Percentiles rank a stretch among this genome's conserved stretches.
phyloP scores from a whole-genome alignment of 2,329 filamentous ascomycete species.

The Lithohypha guttulata region DNA sequence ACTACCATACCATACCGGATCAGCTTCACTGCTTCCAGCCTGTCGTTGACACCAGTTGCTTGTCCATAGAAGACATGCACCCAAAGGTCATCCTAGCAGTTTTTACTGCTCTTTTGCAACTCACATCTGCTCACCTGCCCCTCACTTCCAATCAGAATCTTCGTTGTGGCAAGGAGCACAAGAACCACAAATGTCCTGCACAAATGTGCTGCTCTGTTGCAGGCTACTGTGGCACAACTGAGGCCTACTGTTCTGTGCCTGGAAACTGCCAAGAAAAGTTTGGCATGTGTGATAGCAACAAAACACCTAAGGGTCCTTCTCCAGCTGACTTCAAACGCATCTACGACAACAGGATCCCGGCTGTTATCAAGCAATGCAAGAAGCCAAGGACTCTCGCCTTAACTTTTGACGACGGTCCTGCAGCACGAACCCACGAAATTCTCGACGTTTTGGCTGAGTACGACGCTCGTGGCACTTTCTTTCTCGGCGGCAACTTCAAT shows the following conservation, averaged over 20 bases:
- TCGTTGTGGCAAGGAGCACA: constrained; percentile 10
- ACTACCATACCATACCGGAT: not conserved
- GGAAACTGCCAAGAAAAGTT: constrained; percentile 16
- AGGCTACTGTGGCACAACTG: constrained; percentile 15
- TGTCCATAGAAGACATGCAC: constrained; percentile 8
- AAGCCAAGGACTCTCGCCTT: constrained; percentile 52
- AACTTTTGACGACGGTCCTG: constrained; percentile 59
- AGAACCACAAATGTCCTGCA: constrained; percentile 5
- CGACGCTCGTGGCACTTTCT: constrained; percentile 57
- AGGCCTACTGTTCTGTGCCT: constrained; percentile 17
- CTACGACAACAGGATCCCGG: constrained; percentile 16
- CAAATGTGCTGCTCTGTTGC: constrained; percentile 15
- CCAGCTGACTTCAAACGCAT: constrained; percentile 10
- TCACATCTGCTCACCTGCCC: not conserved
- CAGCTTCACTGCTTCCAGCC: not conserved
- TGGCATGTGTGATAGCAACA: constrained; percentile 19
- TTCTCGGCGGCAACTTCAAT: constrained; percentile 45
- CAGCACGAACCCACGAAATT: constrained; percentile 49
- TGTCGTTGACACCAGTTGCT: not conserved
- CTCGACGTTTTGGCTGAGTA: constrained; percentile 51
- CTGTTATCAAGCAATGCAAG: constrained; percentile 31
- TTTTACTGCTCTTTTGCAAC: not conserved
- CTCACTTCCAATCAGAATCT: not conserved
- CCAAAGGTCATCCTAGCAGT: constrained; percentile 3
- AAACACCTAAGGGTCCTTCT: constrained; percentile 12